Evolutionary conservation across 2,329 filamentous ascomycete genomes (phyloP).

Genomic region (Pseudogymnoascus sp.): DNA sequence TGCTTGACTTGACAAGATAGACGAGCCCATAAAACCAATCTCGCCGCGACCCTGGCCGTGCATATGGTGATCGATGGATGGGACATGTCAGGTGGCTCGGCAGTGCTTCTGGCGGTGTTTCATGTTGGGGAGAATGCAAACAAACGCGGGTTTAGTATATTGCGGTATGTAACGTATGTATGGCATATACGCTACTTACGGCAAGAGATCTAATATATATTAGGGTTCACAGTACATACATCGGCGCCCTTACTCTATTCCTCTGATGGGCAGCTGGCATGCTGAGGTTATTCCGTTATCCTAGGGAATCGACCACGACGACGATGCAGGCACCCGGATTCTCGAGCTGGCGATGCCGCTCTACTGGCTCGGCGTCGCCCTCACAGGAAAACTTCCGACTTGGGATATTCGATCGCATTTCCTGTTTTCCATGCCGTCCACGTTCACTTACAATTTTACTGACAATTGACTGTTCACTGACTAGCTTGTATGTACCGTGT

Average conservation of each 20-base stretch:
- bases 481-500: not conserved
- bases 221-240: not conserved
- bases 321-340: not conserved
- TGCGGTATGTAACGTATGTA: not conserved
- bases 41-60: not conserved
- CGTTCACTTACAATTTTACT: not conserved
- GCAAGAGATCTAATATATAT: not conserved
- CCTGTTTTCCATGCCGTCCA: not conserved
- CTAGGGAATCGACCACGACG: not conserved
- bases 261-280: constrained; percentile 1
- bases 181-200: not conserved
- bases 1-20: not conserved
- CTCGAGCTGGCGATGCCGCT: not conserved
- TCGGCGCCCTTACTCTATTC: not conserved
- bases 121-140: not conserved
- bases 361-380: not conserved
- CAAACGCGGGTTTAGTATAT: not conserved
- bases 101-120: not conserved
- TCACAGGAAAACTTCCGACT: not conserved
- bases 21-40: not conserved
- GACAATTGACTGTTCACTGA: not conserved
- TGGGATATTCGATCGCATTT: not conserved
- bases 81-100: constrained; percentile 6
- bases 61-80: constrained; percentile 4
- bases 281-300: not conserved